These are phyloP conservation scores for Leptodermis oblonga DNA, from an alignment of 257 asterid species.

Conservation along the genomic window DNA sequence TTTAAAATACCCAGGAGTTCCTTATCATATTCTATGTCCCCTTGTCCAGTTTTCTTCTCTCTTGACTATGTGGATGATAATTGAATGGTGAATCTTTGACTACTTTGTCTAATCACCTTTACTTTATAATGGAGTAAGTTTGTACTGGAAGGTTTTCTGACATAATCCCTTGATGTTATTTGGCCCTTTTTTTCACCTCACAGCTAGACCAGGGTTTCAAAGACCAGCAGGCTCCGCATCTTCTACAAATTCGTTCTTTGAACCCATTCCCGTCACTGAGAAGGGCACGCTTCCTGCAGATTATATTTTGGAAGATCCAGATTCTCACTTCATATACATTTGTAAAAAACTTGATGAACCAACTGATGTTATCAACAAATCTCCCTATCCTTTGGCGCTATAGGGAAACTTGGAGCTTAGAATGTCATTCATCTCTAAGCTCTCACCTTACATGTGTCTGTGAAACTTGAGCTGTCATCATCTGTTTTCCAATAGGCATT, in stretches of 20 bases:
- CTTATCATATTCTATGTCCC: background rate
- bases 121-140: background rate
- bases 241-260: conserved; percentile 38
- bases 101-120: background rate
- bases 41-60: background rate
- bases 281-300: conserved; percentile 73
- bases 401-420: conserved; percentile 12
- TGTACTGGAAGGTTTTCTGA: background rate
- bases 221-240: conserved; percentile 45
- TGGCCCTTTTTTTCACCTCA: conserved; percentile 14
- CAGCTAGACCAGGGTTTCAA: conserved; percentile 96
- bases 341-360: conserved; percentile 55
- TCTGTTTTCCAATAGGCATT: background rate
- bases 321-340: conserved; percentile 81
- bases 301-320: conserved; percentile 83
- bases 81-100: background rate
- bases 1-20: background rate
- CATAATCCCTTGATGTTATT: background rate
- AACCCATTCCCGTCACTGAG: conserved; percentile 67
- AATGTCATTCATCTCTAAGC: conserved; percentile 10
- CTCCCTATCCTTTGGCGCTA: conserved; percentile 23
- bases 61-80: conserved; percentile 1
- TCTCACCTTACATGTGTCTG: background rate
- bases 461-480: background rate
- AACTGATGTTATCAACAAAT: conserved; percentile 20